Evolutionary conservation across 73 alveolate species (phyloP).

Genomic region (Loxodes magnus): DNA sequence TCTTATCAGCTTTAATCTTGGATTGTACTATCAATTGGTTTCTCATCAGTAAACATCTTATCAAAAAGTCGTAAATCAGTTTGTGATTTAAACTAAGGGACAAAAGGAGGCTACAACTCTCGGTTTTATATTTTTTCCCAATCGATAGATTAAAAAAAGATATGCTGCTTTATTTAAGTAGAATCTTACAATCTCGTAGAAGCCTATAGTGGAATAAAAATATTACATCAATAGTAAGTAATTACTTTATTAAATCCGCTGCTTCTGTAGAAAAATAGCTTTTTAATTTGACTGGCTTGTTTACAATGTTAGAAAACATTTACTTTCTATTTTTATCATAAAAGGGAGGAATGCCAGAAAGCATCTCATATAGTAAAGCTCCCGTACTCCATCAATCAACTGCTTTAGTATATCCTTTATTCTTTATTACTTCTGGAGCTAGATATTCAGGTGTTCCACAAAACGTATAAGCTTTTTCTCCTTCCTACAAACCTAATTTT

Average conservation of each 20-base stretch:
- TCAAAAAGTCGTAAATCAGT: constrained; percentile 45
- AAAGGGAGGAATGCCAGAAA: constrained; percentile 25
- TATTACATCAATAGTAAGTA: constrained; percentile 21
- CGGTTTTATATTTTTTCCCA: constrained; percentile 47
- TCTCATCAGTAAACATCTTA: constrained; percentile 17
- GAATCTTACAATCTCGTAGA: constrained; percentile 40
- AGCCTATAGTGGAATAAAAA: constrained; percentile 11
- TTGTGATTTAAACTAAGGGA: constrained; percentile 30
- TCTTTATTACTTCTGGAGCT: constrained; percentile 74
- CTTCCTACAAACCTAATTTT: constrained; percentile 45
- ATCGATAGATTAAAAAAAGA: constrained; percentile 57
- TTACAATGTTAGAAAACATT: constrained; percentile 20
- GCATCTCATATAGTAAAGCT: constrained; percentile 25
- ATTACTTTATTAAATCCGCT: constrained; percentile 12
- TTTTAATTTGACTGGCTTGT: constrained; percentile 18
- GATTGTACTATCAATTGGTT: no score
- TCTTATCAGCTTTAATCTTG: no score
- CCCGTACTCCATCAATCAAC: constrained; percentile 35
- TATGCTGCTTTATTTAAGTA: constrained; percentile 54
- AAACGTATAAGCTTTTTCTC: constrained; percentile 45
- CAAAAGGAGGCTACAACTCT: constrained; percentile 61
- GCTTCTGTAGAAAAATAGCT: constrained; percentile 29
- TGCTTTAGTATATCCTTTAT: constrained; percentile 49
- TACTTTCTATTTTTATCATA: constrained; percentile 16
- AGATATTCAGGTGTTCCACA: constrained; percentile 69